phyloP scores from a whole-genome alignment of 257 asterid genomes.

The Eustoma russellianum region DNA sequence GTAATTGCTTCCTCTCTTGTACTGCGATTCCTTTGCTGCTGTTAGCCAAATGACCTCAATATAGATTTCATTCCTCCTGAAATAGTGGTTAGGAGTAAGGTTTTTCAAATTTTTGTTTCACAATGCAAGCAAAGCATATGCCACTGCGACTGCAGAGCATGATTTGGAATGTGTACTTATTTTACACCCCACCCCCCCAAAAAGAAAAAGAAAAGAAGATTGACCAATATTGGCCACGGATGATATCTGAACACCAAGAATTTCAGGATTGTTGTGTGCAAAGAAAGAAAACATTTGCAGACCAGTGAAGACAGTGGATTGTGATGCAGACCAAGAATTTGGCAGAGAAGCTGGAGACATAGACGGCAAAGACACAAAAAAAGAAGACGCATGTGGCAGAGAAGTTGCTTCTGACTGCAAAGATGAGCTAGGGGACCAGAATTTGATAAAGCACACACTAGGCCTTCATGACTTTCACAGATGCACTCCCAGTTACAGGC shows the following conservation, averaged over 20 bases:
- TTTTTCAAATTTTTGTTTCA: too few relatives aligned
- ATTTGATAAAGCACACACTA: conserved; percentile 64
- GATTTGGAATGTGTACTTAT: background rate
- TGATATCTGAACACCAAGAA: too few relatives aligned
- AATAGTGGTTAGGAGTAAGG: too few relatives aligned
- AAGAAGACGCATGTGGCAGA: conserved; percentile 50
- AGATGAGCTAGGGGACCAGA: conserved; percentile 62
- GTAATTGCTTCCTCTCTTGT: background rate
- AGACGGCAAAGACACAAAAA: conserved; percentile 41
- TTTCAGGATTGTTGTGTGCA: conserved; percentile 53
- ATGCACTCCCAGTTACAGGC: conserved; percentile 94
- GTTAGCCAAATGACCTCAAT: too few relatives aligned
- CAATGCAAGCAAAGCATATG: too few relatives aligned
- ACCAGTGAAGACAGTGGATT: conserved; percentile 37
- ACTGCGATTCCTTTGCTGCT: background rate
- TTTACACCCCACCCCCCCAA: too few relatives aligned
- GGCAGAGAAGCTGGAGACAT: conserved; percentile 45
- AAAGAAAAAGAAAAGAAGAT: too few relatives aligned
- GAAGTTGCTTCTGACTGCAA: conserved; percentile 32
- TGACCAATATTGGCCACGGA: background rate
- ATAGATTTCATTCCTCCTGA: too few relatives aligned
- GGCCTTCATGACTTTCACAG: conserved; percentile 76
- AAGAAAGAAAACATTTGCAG: conserved; percentile 31
- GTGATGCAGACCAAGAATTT: conserved; percentile 36
- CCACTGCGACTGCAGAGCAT: background rate